Evolutionary conservation across 805 yeast genomes (phyloP), one percentile per base, ranked within the genome.

Genomic region (Debaryomyces tyrocola): DNA sequence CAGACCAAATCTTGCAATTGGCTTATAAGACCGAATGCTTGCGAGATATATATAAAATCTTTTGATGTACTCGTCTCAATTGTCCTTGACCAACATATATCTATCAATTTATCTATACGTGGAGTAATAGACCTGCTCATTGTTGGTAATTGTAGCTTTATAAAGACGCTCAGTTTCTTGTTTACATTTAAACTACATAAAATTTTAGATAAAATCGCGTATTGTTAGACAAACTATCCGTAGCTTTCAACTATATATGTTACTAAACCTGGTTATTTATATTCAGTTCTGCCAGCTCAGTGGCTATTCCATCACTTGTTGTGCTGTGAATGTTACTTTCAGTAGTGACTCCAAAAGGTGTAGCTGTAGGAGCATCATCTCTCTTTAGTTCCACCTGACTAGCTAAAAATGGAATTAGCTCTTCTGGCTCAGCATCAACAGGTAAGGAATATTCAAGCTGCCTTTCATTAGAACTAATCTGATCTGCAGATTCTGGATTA

Each of bases 41-140:
- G 63, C 2, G 56, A 44, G 17, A 61, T 54, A 39, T 58, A 57
- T 15, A 67, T 62, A 44, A 45, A 56, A 2, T 55, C 59, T 27
- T 51, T 54, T 24, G 41, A 33, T 8, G 28, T 24, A 14, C 43
- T 31, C 15, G 47, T 37, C 14, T 31, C 39, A 12, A 43, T 38
- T 11, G 47, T 46, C n/a, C 49, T 41, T 4, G 44, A 38, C 66
- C 67, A 64, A 44, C 63, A 53, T 14, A 37, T 44, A 20, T 52
- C 52, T 4, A 63, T 43, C 27, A 62, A 50, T n/a, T 53, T 56
- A 31, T 60, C 60, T 12, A 55, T 44, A 15, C 47, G 36, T 20
- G 44, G 42, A 12, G 18, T 35, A 6, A 35, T 31, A 31, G 34
- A 14, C 34, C 17, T 31, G 14, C 6, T 31, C 34, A 31, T 31